These are phyloP conservation scores for Laguncularia racemosa DNA, from an alignment of 345 rosid species.

Conservation along the genomic window DNA sequence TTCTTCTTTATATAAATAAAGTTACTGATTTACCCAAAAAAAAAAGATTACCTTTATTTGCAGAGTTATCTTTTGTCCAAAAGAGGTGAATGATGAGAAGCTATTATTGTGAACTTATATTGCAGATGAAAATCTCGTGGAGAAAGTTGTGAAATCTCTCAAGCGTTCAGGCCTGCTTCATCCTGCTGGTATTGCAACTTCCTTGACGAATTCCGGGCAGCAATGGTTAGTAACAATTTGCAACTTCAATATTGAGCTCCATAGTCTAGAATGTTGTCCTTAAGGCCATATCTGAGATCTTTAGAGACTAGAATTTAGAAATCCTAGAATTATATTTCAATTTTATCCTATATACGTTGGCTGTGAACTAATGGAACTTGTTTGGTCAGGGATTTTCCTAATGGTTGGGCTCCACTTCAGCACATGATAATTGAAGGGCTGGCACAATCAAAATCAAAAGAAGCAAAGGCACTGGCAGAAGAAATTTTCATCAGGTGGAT, in stretches of 20 bases:
- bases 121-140: slow-evolving; percentile 52
- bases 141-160: slow-evolving; percentile 46
- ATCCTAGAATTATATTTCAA: no score
- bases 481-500: slow-evolving; percentile 74
- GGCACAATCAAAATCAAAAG: slow-evolving; percentile 33
- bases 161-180: slow-evolving; percentile 56
- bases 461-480: slow-evolving; percentile 61
- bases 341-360: no score
- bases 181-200: slow-evolving; percentile 67
- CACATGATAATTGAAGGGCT: slow-evolving; percentile 76
- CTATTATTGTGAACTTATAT: slow-evolving; percentile 5
- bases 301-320: no score
- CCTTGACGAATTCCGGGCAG: slow-evolving; percentile 54
- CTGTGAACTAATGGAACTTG: slow-evolving; percentile 11
- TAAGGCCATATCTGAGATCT: no score
- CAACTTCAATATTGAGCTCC: no score
- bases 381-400: slow-evolving; percentile 87
- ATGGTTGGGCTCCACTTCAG: slow-evolving; percentile 92
- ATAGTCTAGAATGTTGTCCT: no score
- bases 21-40: no score
- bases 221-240: slow-evolving; percentile 54
- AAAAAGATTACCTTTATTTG: no score
- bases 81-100: neutral
- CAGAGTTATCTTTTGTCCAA: no score
- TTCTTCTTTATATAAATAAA: no score